Conservation (phyloP, 2,329 filamentous ascomycete species). For the Ceratocystiopsis sp. region DNA sequence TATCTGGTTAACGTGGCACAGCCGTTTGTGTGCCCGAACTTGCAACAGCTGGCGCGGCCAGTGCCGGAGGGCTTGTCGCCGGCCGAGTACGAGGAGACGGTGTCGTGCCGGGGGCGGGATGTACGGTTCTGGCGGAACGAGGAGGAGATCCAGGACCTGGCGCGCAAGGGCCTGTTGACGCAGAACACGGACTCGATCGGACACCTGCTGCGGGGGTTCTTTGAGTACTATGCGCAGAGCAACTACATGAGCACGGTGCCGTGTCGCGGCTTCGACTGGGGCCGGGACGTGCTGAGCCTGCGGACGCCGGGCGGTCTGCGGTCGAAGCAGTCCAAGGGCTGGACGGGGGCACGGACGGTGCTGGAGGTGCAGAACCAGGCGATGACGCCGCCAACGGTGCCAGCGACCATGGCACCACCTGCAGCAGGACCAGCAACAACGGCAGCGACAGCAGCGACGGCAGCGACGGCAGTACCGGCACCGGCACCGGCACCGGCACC, state of each 20-base stretch:
- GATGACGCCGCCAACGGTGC: conserved; percentile 7
- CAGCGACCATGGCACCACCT: background rate
- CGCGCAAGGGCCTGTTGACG: conserved; percentile 40
- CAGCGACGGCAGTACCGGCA: background rate
- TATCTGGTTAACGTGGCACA: conserved; percentile 69
- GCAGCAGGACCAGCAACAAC: background rate
- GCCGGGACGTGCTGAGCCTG: conserved; percentile 60
- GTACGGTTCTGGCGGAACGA: conserved; percentile 69
- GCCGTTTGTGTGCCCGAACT: conserved; percentile 71
- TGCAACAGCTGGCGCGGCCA: conserved; percentile 42
- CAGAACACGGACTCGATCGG: conserved; percentile 55
- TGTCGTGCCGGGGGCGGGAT: conserved; percentile 44
- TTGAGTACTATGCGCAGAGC: conserved; percentile 63
- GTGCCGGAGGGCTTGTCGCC: conserved; percentile 21
- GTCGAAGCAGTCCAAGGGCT: conserved; percentile 62
- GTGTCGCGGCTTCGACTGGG: conserved; percentile 59
- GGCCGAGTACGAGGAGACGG: conserved; percentile 21
- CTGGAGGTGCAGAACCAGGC: conserved; percentile 30
- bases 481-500: conserved; percentile 1
- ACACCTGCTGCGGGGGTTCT: conserved; percentile 63
- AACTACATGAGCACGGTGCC: conserved; percentile 32
- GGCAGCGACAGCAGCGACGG: background rate
- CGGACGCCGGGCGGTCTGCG: conserved; percentile 53
- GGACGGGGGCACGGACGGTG: conserved; percentile 66
- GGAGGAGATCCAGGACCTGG: conserved; percentile 45